Evolutionary conservation across 2,329 filamentous ascomycete species (phyloP).

Genomic region (Pseudodiploospora longispora): DNA sequence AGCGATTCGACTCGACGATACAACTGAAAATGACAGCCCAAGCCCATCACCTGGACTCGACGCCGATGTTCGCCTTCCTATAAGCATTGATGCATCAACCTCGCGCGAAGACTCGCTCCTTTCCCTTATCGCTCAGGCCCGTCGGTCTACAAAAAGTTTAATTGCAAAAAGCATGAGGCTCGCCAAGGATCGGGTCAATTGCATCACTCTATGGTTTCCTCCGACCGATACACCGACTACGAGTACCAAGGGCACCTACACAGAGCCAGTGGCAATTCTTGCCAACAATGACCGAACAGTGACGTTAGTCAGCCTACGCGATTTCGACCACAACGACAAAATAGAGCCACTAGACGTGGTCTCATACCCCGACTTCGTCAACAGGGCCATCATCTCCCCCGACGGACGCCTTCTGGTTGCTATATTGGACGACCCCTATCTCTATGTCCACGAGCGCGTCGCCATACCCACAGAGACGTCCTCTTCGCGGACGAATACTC

Average conservation of each 20-base stretch:
- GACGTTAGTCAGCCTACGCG: slow-evolving; percentile 68
- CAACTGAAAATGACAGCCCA: slow-evolving; percentile 19
- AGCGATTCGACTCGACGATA: slow-evolving; percentile 56
- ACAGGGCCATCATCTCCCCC: slow-evolving; percentile 88
- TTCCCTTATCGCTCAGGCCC: slow-evolving; percentile 29
- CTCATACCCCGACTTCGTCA: slow-evolving; percentile 76
- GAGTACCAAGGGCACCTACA: slow-evolving; percentile 32
- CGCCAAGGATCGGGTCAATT: slow-evolving; percentile 56
- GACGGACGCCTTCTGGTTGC: slow-evolving; percentile 74
- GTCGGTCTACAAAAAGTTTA: slow-evolving; percentile 34
- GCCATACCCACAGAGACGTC: slow-evolving; percentile 24
- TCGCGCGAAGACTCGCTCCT: slow-evolving; percentile 27
- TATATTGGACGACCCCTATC: slow-evolving; percentile 77
- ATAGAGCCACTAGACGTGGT: slow-evolving; percentile 59
- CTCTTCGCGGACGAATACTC: slow-evolving; percentile 16
- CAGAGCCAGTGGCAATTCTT: slow-evolving; percentile 57
- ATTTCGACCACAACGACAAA: slow-evolving; percentile 38
- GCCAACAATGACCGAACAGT: slow-evolving; percentile 91
- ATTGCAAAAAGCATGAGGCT: slow-evolving; percentile 45
- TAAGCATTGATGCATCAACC: slow-evolving; percentile 26
- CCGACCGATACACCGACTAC: slow-evolving; percentile 21
- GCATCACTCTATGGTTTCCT: slow-evolving; percentile 56
- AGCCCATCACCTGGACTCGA: slow-evolving; percentile 16
- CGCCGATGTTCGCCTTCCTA: slow-evolving; percentile 13
- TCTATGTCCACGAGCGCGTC: slow-evolving; percentile 69